A percentile compares a stretch with the other conserved stretches of the same genome.
Evolutionary conservation across 2,329 filamentous ascomycete genomes (phyloP).

Genomic region (Trematosphaeria pertusa): DNA sequence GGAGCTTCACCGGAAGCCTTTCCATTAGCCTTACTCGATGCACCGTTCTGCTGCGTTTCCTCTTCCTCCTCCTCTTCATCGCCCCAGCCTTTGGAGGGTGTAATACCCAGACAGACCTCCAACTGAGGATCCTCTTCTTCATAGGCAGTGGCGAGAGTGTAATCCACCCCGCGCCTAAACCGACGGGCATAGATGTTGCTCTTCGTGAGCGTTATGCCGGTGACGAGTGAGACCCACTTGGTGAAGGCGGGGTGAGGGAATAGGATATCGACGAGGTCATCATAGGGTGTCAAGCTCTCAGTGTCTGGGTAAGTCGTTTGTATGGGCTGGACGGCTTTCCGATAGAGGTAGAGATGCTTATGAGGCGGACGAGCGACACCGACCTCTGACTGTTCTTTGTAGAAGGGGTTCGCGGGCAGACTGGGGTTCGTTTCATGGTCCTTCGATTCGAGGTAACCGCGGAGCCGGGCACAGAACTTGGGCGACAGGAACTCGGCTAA

Average conservation of each 20-base stretch:
- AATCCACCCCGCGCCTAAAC: slow-evolving; percentile 87
- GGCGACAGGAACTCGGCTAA: slow-evolving; percentile 79
- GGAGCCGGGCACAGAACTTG: slow-evolving; percentile 77
- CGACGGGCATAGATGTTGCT: slow-evolving; percentile 82
- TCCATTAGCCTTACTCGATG: slow-evolving; percentile 34
- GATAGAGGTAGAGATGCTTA: slow-evolving; percentile 92
- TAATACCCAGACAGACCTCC: slow-evolving; percentile 87
- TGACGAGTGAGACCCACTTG: slow-evolving; percentile 87
- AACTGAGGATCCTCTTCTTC: slow-evolving; percentile 75
- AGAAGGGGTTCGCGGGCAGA: slow-evolving; percentile 40
- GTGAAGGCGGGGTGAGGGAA: slow-evolving; percentile 86
- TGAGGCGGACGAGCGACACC: slow-evolving; percentile 84
- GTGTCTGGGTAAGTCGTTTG: slow-evolving; percentile 43
- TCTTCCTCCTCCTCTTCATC: slow-evolving; percentile 66
- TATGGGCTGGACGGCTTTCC: slow-evolving; percentile 60
- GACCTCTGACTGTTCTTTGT: slow-evolving; percentile 47
- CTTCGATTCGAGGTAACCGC: slow-evolving; percentile 70
- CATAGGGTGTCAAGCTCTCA: slow-evolving; percentile 57
- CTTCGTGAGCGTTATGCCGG: slow-evolving; percentile 74
- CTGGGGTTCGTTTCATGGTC: slow-evolving; percentile 55
- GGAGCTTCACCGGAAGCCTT: slow-evolving; percentile 32
- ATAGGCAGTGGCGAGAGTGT: slow-evolving; percentile 89
- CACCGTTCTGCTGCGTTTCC: slow-evolving; percentile 52
- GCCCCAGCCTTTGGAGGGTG: slow-evolving; percentile 85
- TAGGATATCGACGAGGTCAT: slow-evolving; percentile 80